A percentile compares a stretch with the other conserved stretches of the same genome.
phyloP scores from a whole-genome alignment of 176 grass and related monocot species.

The Zoysia pacifica region DNA sequence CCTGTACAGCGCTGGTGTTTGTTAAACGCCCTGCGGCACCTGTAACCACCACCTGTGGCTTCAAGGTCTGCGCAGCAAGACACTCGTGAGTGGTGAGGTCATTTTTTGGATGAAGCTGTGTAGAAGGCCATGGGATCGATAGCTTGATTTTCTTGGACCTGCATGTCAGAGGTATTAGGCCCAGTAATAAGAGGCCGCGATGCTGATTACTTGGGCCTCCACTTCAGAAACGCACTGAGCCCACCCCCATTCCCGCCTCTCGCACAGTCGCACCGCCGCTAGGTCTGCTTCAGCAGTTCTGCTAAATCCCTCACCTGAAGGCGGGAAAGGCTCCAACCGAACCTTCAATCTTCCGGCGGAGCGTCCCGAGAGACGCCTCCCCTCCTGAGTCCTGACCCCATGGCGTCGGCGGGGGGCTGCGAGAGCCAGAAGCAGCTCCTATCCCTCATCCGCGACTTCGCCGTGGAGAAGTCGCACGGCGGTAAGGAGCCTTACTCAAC shows the following conservation, averaged over 20 bases:
- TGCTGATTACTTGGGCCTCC: not conserved
- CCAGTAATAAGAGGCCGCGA: not conserved
- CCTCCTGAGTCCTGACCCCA: not conserved
- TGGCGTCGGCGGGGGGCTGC: slow-evolving; percentile 32
- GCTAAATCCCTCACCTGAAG: not conserved
- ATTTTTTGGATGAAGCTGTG: no score
- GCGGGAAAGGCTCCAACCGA: slow-evolving; percentile 16
- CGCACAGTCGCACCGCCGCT: not conserved
- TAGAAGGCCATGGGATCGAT: no score
- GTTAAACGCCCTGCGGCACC: not conserved
- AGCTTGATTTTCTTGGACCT: not conserved
- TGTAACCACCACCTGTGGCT: not conserved
- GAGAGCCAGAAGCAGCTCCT: slow-evolving; percentile 75
- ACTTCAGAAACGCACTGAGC: not conserved
- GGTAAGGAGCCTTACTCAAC: slow-evolving; percentile 25
- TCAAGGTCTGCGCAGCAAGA: no score
- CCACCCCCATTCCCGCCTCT: slow-evolving; percentile 10
- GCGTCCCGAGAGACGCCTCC: not conserved
- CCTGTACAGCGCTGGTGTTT: not conserved
- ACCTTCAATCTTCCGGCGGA: slow-evolving; percentile 35
- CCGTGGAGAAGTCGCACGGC: slow-evolving; percentile 67
- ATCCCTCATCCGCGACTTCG: slow-evolving; percentile 76
- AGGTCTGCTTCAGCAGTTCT: no score
- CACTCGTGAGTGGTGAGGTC: no score
- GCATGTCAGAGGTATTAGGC: not conserved